Conservation (phyloP, 345 rosid genomes). For the Rhodamnia argentea region DNA sequence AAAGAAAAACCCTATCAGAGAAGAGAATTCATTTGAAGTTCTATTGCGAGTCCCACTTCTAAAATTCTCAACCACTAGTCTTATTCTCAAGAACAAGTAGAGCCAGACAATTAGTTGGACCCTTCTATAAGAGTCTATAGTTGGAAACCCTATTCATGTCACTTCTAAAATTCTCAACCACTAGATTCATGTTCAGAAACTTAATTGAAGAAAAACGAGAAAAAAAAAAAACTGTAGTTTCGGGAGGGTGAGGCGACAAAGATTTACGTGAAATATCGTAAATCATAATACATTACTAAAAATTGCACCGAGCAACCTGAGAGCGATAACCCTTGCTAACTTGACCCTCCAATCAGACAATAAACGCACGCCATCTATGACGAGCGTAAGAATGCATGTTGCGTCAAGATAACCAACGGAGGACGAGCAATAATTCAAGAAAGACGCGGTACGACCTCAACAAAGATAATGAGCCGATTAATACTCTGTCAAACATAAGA, state of each 20-base stretch:
- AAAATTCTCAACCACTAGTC: background rate
- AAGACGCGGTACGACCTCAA: background rate
- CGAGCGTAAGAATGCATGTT: background rate
- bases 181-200: background rate
- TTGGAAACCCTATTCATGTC: background rate
- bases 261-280: background rate
- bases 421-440: background rate
- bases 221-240: background rate
- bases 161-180: too few species aligned
- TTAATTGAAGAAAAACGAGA: background rate
- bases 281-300: background rate
- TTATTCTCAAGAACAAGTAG: background rate
- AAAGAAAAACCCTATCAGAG: background rate
- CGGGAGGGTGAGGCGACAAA: background rate
- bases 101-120: background rate
- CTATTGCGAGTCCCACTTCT: background rate
- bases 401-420: background rate
- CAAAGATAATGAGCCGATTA: background rate
- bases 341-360: fast-evolving
- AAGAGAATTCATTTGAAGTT: background rate
- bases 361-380: background rate
- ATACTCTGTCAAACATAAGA: background rate
- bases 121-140: background rate
- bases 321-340: background rate
- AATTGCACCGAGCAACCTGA: background rate